Conservation (phyloP, 2,329 filamentous ascomycete species). For the Penicillium psychrosexuale region DNA sequence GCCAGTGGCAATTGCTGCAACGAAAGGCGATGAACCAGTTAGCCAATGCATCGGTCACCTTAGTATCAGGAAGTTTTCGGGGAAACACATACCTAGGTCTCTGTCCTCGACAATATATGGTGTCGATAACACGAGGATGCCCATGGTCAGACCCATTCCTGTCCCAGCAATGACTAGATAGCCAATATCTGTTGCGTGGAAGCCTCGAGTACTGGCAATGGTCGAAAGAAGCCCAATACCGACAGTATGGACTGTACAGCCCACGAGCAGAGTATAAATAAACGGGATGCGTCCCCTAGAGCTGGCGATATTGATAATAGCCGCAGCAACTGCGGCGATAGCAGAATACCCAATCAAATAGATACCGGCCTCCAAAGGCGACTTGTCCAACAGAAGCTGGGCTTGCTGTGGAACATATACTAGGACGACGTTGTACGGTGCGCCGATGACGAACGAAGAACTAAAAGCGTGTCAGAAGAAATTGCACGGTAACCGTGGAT, state of each 20-base stretch:
- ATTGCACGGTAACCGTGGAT: neutral
- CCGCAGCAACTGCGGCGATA: constrained; percentile 24
- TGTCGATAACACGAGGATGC: constrained; percentile 22
- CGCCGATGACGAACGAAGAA: constrained; percentile 28
- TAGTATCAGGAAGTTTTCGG: neutral
- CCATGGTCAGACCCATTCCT: constrained; percentile 23
- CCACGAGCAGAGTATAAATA: constrained; percentile 26
- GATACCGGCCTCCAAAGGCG: constrained; percentile 27
- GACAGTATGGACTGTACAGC: constrained; percentile 25
- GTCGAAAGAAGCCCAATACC: constrained; percentile 27
- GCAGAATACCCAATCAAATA: constrained; percentile 27
- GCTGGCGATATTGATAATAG: constrained; percentile 20
- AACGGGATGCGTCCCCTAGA: constrained; percentile 25
- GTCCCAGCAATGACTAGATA: constrained; percentile 24
- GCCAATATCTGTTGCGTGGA: constrained; percentile 22
- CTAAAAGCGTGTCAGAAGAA: constrained; percentile 8
- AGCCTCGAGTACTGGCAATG: constrained; percentile 16
- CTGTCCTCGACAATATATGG: constrained; percentile 28
- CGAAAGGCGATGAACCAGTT: neutral
- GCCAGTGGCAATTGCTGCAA: constrained; percentile 25
- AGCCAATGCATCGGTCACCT: neutral
- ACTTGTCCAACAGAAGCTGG: constrained; percentile 23
- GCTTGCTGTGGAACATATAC: constrained; percentile 31
- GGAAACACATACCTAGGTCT: constrained; percentile 22
- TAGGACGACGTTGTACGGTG: constrained; percentile 27